Evolutionary conservation across 2,329 filamentous ascomycete species (phyloP).

Genomic region (Cryphonectria radicalis): DNA sequence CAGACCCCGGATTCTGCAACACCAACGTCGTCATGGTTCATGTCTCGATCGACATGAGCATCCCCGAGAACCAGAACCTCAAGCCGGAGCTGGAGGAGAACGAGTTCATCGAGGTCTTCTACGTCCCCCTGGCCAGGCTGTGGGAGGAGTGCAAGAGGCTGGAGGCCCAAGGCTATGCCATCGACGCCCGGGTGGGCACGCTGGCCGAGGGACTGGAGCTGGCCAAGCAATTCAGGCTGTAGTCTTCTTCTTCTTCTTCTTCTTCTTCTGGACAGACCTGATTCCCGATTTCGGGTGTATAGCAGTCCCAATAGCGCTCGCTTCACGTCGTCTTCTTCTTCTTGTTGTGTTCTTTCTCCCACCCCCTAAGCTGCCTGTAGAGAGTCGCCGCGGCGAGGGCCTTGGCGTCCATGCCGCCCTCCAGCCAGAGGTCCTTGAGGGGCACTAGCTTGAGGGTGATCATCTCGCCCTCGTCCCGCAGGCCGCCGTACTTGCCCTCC

Average conservation of each 20-base stretch:
- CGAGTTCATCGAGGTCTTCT: slow-evolving; percentile 83
- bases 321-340: slow-evolving; percentile 2
- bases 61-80: slow-evolving; percentile 70
- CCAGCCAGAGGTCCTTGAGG: slow-evolving; percentile 60
- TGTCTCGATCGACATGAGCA: slow-evolving; percentile 70
- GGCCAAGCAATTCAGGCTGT: slow-evolving; percentile 60
- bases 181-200: slow-evolving; percentile 78
- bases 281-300: neutral
- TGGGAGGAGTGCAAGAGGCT: slow-evolving; percentile 70
- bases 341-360: slow-evolving; percentile 45
- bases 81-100: slow-evolving; percentile 75
- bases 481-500: slow-evolving; percentile 61
- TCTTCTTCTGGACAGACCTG: neutral
- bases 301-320: neutral
- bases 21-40: slow-evolving; percentile 73
- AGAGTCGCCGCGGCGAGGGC: slow-evolving; percentile 62
- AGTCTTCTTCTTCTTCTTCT: neutral
- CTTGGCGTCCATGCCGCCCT: slow-evolving; percentile 62
- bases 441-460: slow-evolving; percentile 64
- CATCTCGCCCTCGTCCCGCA: slow-evolving; percentile 62
- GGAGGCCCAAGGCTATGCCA: slow-evolving; percentile 73
- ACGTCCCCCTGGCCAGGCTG: slow-evolving; percentile 64
- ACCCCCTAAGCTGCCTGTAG: slow-evolving; percentile 37
- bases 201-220: slow-evolving; percentile 79
- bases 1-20: slow-evolving; percentile 68